Evolutionary conservation across 2,329 filamentous ascomycete species (phyloP), one percentile per base, ranked within the genome.

Genomic region (Trichoderma sp.): DNA sequence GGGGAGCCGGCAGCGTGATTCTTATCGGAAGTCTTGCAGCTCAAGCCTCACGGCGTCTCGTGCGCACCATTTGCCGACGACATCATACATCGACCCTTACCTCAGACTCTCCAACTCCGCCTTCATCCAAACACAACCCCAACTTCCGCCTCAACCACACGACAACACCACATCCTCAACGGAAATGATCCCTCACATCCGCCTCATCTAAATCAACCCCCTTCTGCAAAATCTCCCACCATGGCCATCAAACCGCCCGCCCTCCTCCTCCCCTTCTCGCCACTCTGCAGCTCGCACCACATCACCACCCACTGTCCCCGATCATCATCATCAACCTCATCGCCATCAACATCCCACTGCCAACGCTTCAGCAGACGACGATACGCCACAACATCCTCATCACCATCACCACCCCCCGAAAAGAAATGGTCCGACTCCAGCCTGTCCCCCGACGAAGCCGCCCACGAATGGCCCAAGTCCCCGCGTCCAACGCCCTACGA

Each of bases 401-500:
- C 28, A 6, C 7, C 28, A 6, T 7, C 28, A 1, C 45, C 50
- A 15, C 34, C 48, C 14, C 15, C 41, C 15, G 26, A 26, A 14
- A 62, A 26, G 45, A 55, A 56, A 28, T 63, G 63, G 63, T 62
- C 63, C 34, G 55, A 63, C 41, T 17, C 44, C 17, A 64, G 44
- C 2, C 17, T 58, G 41, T 7, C 63, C 26, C 62, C 69, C 24
- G 65, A 70, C 19, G 60, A 63, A 12, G 9, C 5, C 6, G n/a
- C 63, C 48, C 69, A 73, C 6, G 68, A 72, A 43, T 87, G 85
- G 85, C 85, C 85, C 2, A 73, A 75, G 5, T 73, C 75, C 6
- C 67, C 73, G 21, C 73, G 82, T 47, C 91, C 91, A 1, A 94
- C 93, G 0, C 95, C 95, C 1, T 98, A 99, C 79, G 91, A 98